Percentiles rank a stretch among this genome's conserved stretches.
phyloP scores from a whole-genome alignment of 352 stramenopile genomes.

The Globisporangium lucens region DNA sequence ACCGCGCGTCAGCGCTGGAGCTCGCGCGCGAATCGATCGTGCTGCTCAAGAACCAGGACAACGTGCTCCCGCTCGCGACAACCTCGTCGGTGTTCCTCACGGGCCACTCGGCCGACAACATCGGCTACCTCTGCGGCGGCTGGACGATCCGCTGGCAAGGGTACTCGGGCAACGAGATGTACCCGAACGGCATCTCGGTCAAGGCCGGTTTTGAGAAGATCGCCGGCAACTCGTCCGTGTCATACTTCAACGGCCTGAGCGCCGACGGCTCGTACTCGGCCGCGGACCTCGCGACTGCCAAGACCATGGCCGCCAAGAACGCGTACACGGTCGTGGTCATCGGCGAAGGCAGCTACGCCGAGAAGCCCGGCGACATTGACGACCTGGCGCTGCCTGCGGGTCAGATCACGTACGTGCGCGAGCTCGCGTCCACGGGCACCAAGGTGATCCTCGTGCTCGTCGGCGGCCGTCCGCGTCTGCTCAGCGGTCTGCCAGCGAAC shows the following conservation, averaged over 20 bases:
- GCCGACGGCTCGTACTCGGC: slow-evolving; percentile 56
- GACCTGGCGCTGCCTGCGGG: slow-evolving; percentile 61
- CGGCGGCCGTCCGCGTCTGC: slow-evolving; percentile 71
- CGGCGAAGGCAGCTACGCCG: slow-evolving; percentile 73
- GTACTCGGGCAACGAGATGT: slow-evolving; percentile 56
- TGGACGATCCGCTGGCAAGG: slow-evolving; percentile 90
- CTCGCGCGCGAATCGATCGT: slow-evolving; percentile 83
- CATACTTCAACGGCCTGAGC: slow-evolving; percentile 56
- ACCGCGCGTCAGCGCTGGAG: slow-evolving; percentile 52
- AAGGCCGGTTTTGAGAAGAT: slow-evolving; percentile 49
- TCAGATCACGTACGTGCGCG: slow-evolving; percentile 71
- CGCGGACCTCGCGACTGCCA: slow-evolving; percentile 48
- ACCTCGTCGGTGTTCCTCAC: slow-evolving; percentile 57
- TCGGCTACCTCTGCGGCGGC: slow-evolving; percentile 70
- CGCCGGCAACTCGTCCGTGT: slow-evolving; percentile 18
- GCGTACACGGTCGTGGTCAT: slow-evolving; percentile 79
- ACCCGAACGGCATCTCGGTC: slow-evolving; percentile 61
- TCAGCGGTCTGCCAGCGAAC: slow-evolving; percentile 50
- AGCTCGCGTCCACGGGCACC: slow-evolving; percentile 56
- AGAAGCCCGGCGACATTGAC: slow-evolving; percentile 86
- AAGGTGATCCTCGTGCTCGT: slow-evolving; percentile 82
- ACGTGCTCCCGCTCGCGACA: slow-evolving; percentile 43
- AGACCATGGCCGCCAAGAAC: slow-evolving; percentile 37
- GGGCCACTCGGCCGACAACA: slow-evolving; percentile 59
- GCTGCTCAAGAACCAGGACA: slow-evolving; percentile 78